Percentiles rank a stretch among this genome's conserved stretches.
phyloP scores from a whole-genome alignment of 2,329 filamentous ascomycete genomes.

The Tolypocladium endophyticum region DNA sequence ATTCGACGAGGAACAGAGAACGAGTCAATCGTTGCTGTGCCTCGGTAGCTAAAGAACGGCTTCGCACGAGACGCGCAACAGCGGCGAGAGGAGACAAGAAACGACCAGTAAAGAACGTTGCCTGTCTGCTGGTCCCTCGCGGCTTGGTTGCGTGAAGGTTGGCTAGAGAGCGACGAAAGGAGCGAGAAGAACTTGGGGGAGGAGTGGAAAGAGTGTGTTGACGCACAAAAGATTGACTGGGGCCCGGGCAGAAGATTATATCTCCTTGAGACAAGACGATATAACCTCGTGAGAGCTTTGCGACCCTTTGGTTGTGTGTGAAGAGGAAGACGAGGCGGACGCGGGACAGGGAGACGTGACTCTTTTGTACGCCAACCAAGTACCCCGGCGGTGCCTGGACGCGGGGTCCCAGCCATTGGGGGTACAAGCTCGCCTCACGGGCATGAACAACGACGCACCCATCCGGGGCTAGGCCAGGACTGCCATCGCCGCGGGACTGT shows the following conservation, averaged over 20 bases:
- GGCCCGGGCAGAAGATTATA: slow-evolving; percentile 43
- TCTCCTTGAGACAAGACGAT: slow-evolving; percentile 35
- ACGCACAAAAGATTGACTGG: slow-evolving; percentile 35
- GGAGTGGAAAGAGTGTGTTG: slow-evolving; percentile 22
- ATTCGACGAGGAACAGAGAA: slow-evolving; percentile 1
- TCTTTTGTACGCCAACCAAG: slow-evolving; percentile 1
- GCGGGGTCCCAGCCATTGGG: slow-evolving; percentile 5
- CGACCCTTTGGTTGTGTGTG: slow-evolving; percentile 48
- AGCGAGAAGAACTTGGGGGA: slow-evolving; percentile 26
- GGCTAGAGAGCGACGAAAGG: slow-evolving; percentile 43
- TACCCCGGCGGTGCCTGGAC: not conserved
- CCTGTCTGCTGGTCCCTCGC: slow-evolving; percentile 2
- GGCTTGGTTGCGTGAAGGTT: slow-evolving; percentile 6
- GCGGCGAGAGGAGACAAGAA: slow-evolving; percentile 1
- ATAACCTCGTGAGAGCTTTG: slow-evolving; percentile 41
- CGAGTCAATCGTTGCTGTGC: not conserved
- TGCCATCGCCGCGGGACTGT: not conserved
- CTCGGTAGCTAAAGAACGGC: slow-evolving; percentile 12
- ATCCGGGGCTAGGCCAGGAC: not conserved
- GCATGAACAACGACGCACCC: not conserved
- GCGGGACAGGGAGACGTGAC: slow-evolving; percentile 2
- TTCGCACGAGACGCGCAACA: not conserved
- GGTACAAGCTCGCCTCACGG: slow-evolving; percentile 4
- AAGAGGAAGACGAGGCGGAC: slow-evolving; percentile 16
- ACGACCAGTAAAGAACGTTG: slow-evolving; percentile 1